Evolutionary conservation across 2,329 filamentous ascomycete genomes (phyloP).

Genomic region (Fusarium sp.): DNA sequence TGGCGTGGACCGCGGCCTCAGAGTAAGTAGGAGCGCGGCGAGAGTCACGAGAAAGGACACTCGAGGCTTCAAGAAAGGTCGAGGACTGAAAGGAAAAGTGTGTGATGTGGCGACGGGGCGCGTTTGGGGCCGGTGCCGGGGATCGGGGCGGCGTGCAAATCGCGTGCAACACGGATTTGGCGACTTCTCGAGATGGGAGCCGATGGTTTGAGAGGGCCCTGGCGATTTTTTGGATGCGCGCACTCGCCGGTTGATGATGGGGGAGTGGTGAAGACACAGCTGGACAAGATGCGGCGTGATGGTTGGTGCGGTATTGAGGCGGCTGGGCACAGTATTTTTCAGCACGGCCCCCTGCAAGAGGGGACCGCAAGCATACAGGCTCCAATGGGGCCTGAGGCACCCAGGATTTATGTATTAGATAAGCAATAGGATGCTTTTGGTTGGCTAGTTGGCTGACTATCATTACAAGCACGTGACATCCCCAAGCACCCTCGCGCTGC

Average conservation of each 20-base stretch:
- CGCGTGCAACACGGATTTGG: slow-evolving; percentile 67
- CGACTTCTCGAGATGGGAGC: slow-evolving; percentile 66
- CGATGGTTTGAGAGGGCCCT: slow-evolving; percentile 70
- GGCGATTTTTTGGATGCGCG: slow-evolving; percentile 74
- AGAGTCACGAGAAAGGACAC: slow-evolving; percentile 39
- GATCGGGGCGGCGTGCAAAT: slow-evolving; percentile 61
- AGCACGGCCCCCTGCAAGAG: slow-evolving; percentile 54
- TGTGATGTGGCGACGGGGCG: slow-evolving; percentile 55
- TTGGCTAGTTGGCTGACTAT: slow-evolving; percentile 18
- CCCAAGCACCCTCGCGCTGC: not conserved
- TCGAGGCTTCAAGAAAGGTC: slow-evolving; percentile 40
- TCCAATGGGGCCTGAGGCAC: slow-evolving; percentile 40
- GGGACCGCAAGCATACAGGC: slow-evolving; percentile 42
- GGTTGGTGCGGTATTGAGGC: slow-evolving; percentile 57
- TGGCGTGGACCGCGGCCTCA: slow-evolving; percentile 36
- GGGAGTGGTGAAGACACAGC: slow-evolving; percentile 65
- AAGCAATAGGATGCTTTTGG: slow-evolving; percentile 9
- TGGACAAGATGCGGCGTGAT: slow-evolving; percentile 63
- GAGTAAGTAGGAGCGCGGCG: slow-evolving; percentile 41
- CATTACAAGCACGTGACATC: slow-evolving; percentile 38
- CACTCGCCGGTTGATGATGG: slow-evolving; percentile 63
- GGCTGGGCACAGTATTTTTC: slow-evolving; percentile 56
- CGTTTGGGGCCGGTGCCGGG: slow-evolving; percentile 55
- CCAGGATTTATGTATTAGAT: slow-evolving; percentile 23
- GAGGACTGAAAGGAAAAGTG: slow-evolving; percentile 57